Percentiles rank a stretch among this genome's conserved stretches.
Conservation (phyloP, 768 basidiomycete species). For the Cystofilobasidium capitatum region DNA sequence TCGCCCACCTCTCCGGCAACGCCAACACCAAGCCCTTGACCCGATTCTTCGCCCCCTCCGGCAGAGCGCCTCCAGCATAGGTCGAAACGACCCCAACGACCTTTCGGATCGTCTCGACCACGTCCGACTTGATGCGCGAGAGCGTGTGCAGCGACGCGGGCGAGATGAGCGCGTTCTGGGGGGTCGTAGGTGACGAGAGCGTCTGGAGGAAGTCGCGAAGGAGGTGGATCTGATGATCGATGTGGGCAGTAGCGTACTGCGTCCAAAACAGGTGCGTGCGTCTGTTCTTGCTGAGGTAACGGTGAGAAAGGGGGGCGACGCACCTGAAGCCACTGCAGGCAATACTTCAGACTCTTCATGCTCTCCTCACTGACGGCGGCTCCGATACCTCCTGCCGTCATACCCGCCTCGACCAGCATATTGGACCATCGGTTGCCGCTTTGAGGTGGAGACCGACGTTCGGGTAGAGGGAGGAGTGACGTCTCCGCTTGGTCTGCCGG, state of each 20-base stretch:
- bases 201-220: conserved; percentile 73
- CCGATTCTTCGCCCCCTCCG: conserved; percentile 65
- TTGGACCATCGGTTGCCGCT: conserved; percentile 57
- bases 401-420: conserved; percentile 69
- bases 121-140: conserved; percentile 61
- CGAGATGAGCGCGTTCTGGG: conserved; percentile 33
- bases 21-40: conserved; percentile 53
- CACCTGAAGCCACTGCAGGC: conserved; percentile 70
- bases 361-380: conserved; percentile 85
- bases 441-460: too few species aligned
- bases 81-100: conserved; percentile 78
- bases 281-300: not conserved
- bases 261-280: not conserved
- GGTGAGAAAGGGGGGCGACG: conserved; percentile 21
- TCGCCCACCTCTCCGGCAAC: conserved; percentile 68
- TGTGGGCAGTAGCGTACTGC: conserved; percentile 76
- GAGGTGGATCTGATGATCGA: conserved; percentile 75
- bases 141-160: conserved; percentile 55
- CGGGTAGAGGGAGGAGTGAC: conserved; percentile 3
- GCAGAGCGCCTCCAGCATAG: conserved; percentile 75
- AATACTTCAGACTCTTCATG: conserved; percentile 74
- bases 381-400: conserved; percentile 51
- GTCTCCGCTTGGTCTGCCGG: not conserved
- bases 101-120: conserved; percentile 79
- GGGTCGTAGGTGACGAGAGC: conserved; percentile 31